Evolutionary conservation across 768 basidiomycete genomes (phyloP).

Genomic region (Kwoniella sp.): DNA sequence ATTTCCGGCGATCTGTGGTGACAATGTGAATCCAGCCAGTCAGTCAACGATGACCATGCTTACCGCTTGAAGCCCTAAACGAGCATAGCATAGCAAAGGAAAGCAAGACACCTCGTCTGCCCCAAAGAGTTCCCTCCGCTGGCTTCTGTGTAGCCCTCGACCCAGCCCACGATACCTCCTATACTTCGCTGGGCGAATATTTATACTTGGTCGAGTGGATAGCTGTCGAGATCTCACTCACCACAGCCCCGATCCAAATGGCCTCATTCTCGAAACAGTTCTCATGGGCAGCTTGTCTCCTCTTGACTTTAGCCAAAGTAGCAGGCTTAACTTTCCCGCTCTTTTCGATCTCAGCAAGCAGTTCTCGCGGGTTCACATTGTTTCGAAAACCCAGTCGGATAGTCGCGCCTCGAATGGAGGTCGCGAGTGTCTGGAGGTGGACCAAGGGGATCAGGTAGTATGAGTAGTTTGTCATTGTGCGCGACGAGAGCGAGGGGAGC

Average conservation of each 20-base stretch:
- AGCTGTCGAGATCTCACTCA: slow-evolving; percentile 23
- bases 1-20: slow-evolving; percentile 42
- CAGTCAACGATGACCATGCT: too few species aligned
- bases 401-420: slow-evolving; percentile 33
- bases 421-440: slow-evolving; percentile 34
- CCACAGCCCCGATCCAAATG: slow-evolving; percentile 35
- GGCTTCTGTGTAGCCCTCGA: too few species aligned
- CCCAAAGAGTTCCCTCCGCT: too few species aligned
- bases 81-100: too few species aligned
- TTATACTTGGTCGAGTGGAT: background rate
- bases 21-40: too few species aligned
- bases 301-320: slow-evolving; percentile 36
- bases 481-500: background rate
- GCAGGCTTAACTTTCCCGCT: slow-evolving; percentile 33
- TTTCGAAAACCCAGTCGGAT: slow-evolving; percentile 28
- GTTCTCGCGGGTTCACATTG: slow-evolving; percentile 39
- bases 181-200: too few species aligned
- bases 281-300: slow-evolving; percentile 44
- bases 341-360: slow-evolving; percentile 35
- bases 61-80: too few species aligned
- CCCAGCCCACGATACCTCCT: background rate
- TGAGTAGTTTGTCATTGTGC: slow-evolving; percentile 35
- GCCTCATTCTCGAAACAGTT: slow-evolving; percentile 42
- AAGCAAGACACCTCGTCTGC: too few species aligned
- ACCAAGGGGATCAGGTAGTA: slow-evolving; percentile 40